Base-by-base conservation (phyloP, 306 rosid species). In the Morella rubra region DNA sequence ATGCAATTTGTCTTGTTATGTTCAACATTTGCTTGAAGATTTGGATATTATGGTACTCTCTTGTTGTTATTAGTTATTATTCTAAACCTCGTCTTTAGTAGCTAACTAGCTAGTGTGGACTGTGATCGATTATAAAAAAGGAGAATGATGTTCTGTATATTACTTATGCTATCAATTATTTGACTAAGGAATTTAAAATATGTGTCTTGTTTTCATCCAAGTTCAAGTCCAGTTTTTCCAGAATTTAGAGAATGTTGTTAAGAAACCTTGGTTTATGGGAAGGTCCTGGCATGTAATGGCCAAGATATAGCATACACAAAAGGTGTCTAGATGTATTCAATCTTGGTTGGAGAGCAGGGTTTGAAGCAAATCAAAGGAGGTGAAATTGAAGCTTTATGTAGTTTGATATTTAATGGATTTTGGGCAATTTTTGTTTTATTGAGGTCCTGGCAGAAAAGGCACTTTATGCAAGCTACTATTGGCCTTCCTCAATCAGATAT, bases 1-100 rank as follows among this genome's bases (percentile, higher is more conserved):
- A 13, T 2, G 18, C 55, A 32, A 32, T 79, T 79, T 65, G 60
- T 11, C 69, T 68, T 44, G 46, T 62, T 60, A 70, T 73, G 37
- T 73, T 65, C 46, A 54, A 58, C 59, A 49, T 18, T 49, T 45
- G 32, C 11, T 66, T 49, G 73, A 60, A 61, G 52, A 11, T 44
- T 64, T 20, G 50, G 44, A 53, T 42, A 8, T 18, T 10, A 13
- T 10, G 5, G 13, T 42, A n/a, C 4, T 42, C 1, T 64, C 53
- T 3, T 62, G 19, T 65, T 5, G n/a, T 5, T 9, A 14, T 77
- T 66, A 72, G 37, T 32, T 32, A 32, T 62, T 0, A 58, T 20
- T 52, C 50, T 62, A 15, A 41, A 49, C 24, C 46, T 4, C 10
- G 27, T 66, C 50, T 42, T 6, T 42, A 18, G 71, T 5, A 13